Conservation (phyloP, 805 yeast genomes). For the Sugiyamaella qingdaonensis region DNA sequence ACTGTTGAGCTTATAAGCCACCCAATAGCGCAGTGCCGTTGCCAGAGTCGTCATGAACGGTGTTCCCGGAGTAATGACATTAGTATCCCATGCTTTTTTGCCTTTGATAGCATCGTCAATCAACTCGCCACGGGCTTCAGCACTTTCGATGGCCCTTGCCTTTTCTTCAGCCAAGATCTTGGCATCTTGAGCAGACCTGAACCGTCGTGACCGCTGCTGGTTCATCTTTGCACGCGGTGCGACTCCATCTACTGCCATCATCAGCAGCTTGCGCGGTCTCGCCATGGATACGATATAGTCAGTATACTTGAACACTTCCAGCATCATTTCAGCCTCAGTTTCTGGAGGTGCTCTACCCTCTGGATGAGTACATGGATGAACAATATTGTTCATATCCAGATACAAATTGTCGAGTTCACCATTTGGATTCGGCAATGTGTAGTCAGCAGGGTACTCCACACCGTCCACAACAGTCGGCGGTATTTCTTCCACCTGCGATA, state of each 20-base stretch:
- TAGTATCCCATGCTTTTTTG: constrained; percentile 84
- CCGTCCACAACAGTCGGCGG: constrained; percentile 53
- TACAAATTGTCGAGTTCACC: constrained; percentile 94
- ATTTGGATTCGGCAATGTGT: constrained; percentile 79
- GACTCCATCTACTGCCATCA: constrained; percentile 98
- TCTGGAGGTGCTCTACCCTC: constrained; percentile 95
- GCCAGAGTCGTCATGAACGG: constrained; percentile 95
- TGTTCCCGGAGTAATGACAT: constrained; percentile 97
- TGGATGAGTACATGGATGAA: constrained; percentile 98
- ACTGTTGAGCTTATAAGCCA: constrained; percentile 74
- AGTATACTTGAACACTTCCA: constrained; percentile 88
- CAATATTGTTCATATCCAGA: constrained; percentile 98
- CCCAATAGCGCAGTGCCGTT: constrained; percentile 80
- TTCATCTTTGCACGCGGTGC: constrained; percentile 99
- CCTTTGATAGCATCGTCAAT: constrained; percentile 73
- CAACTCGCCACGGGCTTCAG: constrained; percentile 61
- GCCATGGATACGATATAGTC: constrained; percentile 91
- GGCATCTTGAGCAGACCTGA: constrained; percentile 89
- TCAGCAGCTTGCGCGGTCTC: constrained; percentile 83
- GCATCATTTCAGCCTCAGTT: constrained; percentile 94
- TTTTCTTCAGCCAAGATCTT: constrained; percentile 72
- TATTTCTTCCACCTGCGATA: constrained; percentile 84
- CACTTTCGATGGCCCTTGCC: constrained; percentile 53
- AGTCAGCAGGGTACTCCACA: constrained; percentile 58
- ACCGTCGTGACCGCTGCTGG: constrained; percentile 94